Evolutionary conservation across 805 yeast species (phyloP).

Genomic region (Metschnikowia aberdeeniae): DNA sequence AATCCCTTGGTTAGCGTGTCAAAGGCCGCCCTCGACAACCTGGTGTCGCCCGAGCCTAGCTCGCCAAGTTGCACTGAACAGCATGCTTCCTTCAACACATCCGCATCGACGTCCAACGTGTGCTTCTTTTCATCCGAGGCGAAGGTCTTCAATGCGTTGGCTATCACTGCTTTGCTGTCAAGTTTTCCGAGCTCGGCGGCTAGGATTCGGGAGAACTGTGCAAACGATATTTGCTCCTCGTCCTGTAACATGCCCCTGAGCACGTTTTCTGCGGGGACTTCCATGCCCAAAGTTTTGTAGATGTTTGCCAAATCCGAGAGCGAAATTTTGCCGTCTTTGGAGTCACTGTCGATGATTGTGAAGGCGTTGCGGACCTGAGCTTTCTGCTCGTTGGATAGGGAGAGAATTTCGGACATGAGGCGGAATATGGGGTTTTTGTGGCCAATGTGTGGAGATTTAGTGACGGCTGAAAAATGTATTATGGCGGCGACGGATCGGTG

Average conservation of each 20-base stretch:
- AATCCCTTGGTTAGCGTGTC: slow-evolving; percentile 52
- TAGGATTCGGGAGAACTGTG: slow-evolving; percentile 63
- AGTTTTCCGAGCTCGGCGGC: slow-evolving; percentile 50
- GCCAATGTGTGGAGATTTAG: neutral
- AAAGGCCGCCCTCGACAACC: slow-evolving; percentile 43
- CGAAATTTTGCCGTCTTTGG: slow-evolving; percentile 63
- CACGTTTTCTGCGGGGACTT: slow-evolving; percentile 38
- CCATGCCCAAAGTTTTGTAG: slow-evolving; percentile 50
- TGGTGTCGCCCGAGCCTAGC: slow-evolving; percentile 43
- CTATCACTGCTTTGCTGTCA: slow-evolving; percentile 47
- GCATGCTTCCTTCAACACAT: slow-evolving; percentile 45
- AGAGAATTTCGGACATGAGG: slow-evolving; percentile 23
- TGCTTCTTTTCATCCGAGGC: slow-evolving; percentile 25
- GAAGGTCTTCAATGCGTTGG: slow-evolving; percentile 58
- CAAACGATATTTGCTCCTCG: slow-evolving; percentile 49
- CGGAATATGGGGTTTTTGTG: neutral
- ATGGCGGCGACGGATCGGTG: too few relatives aligned
- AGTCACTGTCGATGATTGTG: slow-evolving; percentile 73
- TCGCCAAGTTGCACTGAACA: slow-evolving; percentile 45
- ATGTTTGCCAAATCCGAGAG: slow-evolving; percentile 51
- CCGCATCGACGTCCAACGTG: slow-evolving; percentile 45
- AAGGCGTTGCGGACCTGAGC: slow-evolving; percentile 69
- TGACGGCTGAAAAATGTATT: too few relatives aligned
- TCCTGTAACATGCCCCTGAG: slow-evolving; percentile 50
- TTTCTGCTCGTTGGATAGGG: slow-evolving; percentile 59